Conservation (phyloP, 2,329 filamentous ascomycete species). For the Colletotrichum salicis region DNA sequence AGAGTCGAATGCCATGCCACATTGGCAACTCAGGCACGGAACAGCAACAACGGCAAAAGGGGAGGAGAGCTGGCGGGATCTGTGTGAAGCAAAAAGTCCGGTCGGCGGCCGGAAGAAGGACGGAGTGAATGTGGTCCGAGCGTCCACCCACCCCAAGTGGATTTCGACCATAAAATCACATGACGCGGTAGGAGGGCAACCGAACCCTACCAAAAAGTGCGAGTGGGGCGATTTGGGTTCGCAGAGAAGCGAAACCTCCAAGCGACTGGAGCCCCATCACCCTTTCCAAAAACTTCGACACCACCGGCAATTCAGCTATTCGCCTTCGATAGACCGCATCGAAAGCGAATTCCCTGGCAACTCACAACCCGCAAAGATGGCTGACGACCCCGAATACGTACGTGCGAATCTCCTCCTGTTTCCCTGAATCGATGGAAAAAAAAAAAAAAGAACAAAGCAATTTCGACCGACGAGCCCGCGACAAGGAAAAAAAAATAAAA, state of each 20-base stretch:
- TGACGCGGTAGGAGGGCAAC: slow-evolving; percentile 35
- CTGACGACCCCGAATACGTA: slow-evolving; percentile 85
- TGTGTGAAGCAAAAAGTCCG: neutral
- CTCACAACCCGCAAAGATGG: slow-evolving; percentile 72
- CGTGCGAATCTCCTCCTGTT: slow-evolving; percentile 54
- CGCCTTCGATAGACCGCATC: slow-evolving; percentile 54
- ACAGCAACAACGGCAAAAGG: neutral
- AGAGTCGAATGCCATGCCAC: too few relatives aligned
- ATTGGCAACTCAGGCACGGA: too few relatives aligned
- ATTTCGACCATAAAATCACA: slow-evolving; percentile 21
- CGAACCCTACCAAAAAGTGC: slow-evolving; percentile 35
- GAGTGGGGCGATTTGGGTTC: slow-evolving; percentile 4
- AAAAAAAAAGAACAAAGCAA: slow-evolving; percentile 4
- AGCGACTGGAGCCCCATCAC: slow-evolving; percentile 26
- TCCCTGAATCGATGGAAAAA: slow-evolving; percentile 23
- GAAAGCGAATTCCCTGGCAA: slow-evolving; percentile 56
- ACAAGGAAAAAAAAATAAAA: slow-evolving; percentile 20
- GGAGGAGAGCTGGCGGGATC: neutral
- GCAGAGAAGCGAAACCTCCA: slow-evolving; percentile 35
- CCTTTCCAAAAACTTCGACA: slow-evolving; percentile 35
- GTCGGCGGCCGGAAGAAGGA: neutral
- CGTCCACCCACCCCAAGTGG: neutral
- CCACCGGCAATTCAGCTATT: slow-evolving; percentile 44
- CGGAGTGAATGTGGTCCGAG: neutral
- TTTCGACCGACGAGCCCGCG: slow-evolving; percentile 9